Evolutionary conservation across 2,329 filamentous ascomycete genomes (phyloP).

Genomic region (Apiospora koreana): DNA sequence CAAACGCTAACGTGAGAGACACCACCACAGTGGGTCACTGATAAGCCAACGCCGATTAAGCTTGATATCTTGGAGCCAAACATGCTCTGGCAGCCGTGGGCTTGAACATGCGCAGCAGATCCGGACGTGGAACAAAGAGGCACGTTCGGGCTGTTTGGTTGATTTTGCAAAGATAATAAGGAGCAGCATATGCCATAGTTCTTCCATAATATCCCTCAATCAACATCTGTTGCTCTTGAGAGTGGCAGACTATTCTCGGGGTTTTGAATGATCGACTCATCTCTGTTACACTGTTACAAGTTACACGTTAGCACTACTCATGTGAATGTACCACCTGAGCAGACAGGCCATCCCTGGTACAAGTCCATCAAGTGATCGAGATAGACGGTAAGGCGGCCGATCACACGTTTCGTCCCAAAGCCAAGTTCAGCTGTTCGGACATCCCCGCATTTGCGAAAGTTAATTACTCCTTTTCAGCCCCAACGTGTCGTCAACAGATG

Average conservation of each 20-base stretch:
- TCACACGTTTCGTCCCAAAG: not conserved
- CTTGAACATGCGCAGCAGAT: not conserved
- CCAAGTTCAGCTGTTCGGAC: not conserved
- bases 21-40: not conserved
- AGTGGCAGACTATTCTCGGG: no score
- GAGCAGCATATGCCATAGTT: no score
- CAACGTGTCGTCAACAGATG: not conserved
- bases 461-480: not conserved
- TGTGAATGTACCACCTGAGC: no score
- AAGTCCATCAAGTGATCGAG: not conserved
- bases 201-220: no score
- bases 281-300: no score
- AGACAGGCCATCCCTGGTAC: not conserved
- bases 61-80: not conserved
- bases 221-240: no score
- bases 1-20: not conserved
- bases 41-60: not conserved
- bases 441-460: not conserved
- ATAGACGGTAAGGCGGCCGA: not conserved
- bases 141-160: no score
- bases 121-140: no score
- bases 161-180: no score
- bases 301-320: no score
- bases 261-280: no score
- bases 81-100: not conserved